Percentiles rank a stretch among this genome's conserved stretches.
Evolutionary conservation across 768 basidiomycete species (phyloP).

Genomic region (Vishniacozyma victoriae): DNA sequence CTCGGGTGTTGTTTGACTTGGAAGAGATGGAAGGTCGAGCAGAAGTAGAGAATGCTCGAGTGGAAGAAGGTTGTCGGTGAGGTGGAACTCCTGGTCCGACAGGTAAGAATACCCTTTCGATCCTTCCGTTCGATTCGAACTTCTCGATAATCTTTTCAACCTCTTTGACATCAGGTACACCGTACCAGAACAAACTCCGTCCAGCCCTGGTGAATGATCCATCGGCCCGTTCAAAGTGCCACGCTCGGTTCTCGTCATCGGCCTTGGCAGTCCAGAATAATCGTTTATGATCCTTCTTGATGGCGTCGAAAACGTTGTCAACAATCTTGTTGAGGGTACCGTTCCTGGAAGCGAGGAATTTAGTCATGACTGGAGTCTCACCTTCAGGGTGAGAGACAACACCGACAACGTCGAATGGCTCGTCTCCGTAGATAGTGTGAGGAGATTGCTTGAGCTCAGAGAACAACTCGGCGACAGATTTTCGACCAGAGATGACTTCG

Average conservation of each 20-base stretch:
- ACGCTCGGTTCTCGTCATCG: slow-evolving; percentile 92
- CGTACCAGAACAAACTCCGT: slow-evolving; percentile 95
- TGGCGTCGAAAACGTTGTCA: slow-evolving; percentile 95
- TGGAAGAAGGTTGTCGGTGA: slow-evolving; percentile 52
- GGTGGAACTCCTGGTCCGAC: slow-evolving; percentile 51
- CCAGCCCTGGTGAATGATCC: slow-evolving; percentile 95
- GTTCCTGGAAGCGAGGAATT: slow-evolving; percentile 77
- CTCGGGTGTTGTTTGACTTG: slow-evolving; percentile 52
- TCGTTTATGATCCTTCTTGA: slow-evolving; percentile 86
- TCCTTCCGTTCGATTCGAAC: slow-evolving; percentile 62
- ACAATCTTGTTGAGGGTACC: slow-evolving; percentile 90
- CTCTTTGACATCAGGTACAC: slow-evolving; percentile 81
- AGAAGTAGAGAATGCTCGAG: slow-evolving; percentile 47
- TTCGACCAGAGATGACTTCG: slow-evolving; percentile 72
- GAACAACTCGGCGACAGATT: slow-evolving; percentile 82
- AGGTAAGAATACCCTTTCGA: slow-evolving; percentile 84
- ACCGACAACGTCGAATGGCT: slow-evolving; percentile 90
- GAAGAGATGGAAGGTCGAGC: slow-evolving; percentile 36
- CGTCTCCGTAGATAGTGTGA: slow-evolving; percentile 96
- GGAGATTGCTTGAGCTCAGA: slow-evolving; percentile 72
- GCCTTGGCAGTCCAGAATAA: slow-evolving; percentile 97
- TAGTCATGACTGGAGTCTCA: slow-evolving; percentile 81
- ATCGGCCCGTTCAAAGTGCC: slow-evolving; percentile 98
- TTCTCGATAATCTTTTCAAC: slow-evolving; percentile 75
- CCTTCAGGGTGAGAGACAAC: slow-evolving; percentile 87